Conservation (phyloP, 148 eudicot genomes). For the Salicornia ramosissima region DNA sequence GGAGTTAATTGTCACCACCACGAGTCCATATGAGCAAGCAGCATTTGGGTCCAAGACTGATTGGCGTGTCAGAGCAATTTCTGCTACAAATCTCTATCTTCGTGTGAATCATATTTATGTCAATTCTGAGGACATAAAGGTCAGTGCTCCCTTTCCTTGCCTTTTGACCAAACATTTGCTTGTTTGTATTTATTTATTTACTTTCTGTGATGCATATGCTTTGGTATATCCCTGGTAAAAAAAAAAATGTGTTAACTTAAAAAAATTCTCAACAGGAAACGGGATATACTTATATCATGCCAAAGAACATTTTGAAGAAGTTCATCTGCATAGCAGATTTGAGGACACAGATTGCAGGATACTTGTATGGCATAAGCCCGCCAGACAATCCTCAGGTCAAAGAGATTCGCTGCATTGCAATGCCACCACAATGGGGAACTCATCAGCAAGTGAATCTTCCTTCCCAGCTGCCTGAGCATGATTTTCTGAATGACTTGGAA, state of each 20-base stretch:
- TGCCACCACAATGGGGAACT: conserved; percentile 98
- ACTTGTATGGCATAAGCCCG: conserved; percentile 93
- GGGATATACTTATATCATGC: conserved; percentile 98
- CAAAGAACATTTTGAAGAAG: conserved; percentile 95
- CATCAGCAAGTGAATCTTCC: conserved; percentile 97
- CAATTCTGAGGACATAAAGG: conserved; percentile 98
- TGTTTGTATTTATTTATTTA: background rate
- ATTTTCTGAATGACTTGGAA: conserved; percentile 87
- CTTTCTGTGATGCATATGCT: background rate
- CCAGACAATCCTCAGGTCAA: conserved; percentile 99
- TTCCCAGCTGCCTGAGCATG: conserved; percentile 86
- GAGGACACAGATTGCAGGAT: conserved; percentile 93
- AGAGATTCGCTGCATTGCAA: conserved; percentile 91
- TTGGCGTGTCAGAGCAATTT: conserved; percentile 99
- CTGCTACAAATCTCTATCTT: conserved; percentile 97
- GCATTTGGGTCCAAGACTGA: conserved; percentile 94
- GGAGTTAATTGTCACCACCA: conserved; percentile 84
- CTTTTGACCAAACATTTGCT: background rate
- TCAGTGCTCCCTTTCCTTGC: conserved; percentile 18
- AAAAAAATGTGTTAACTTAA: no score
- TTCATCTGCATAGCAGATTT: conserved; percentile 96
- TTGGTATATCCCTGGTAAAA: no score
- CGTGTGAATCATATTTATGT: conserved; percentile 98
- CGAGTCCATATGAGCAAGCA: conserved; percentile 93
- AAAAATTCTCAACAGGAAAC: conserved; percentile 76